These are phyloP conservation scores for Collybiopsis luxurians DNA, from an alignment of 768 basidiomycete species.

Conservation along the genomic window DNA sequence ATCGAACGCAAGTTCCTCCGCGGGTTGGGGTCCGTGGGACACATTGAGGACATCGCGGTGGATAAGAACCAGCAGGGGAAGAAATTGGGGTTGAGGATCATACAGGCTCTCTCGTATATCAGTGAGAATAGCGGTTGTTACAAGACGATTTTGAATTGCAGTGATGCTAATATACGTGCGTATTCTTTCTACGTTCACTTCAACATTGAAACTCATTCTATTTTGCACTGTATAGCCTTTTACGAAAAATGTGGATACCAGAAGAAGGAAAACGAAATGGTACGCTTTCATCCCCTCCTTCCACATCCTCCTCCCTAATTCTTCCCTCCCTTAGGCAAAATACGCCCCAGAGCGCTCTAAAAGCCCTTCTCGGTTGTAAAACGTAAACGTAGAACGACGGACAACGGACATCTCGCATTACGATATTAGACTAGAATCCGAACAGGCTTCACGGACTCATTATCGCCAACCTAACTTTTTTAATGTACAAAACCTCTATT, in stretches of 20 bases:
- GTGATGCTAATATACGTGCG: constrained; percentile 87
- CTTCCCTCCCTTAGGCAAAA: constrained; percentile 48
- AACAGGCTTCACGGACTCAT: not conserved
- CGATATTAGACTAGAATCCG: not conserved
- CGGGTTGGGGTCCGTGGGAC: constrained; percentile 79
- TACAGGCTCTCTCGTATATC: constrained; percentile 81
- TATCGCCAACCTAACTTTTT: no score
- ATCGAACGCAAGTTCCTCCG: constrained; percentile 95
- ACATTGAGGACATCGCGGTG: constrained; percentile 98
- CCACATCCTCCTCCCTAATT: constrained; percentile 11
- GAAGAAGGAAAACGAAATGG: constrained; percentile 95
- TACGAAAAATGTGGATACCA: constrained; percentile 90
- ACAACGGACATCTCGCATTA: no score
- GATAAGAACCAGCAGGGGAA: constrained; percentile 86
- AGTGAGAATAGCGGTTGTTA: constrained; percentile 82
- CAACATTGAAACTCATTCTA: constrained; percentile 5
- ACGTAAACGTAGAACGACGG: no score
- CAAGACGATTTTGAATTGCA: constrained; percentile 98
- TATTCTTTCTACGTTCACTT: constrained; percentile 16
- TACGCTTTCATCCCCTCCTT: no score
- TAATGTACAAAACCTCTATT: no score
- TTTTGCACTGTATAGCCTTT: constrained; percentile 5
- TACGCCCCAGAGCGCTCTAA: constrained; percentile 44
- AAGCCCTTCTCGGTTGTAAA: not conserved
- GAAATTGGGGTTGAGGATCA: constrained; percentile 85